These are phyloP conservation scores for Pythium chondricola DNA, from an alignment of 352 stramenopile species.

Conservation along the genomic window DNA sequence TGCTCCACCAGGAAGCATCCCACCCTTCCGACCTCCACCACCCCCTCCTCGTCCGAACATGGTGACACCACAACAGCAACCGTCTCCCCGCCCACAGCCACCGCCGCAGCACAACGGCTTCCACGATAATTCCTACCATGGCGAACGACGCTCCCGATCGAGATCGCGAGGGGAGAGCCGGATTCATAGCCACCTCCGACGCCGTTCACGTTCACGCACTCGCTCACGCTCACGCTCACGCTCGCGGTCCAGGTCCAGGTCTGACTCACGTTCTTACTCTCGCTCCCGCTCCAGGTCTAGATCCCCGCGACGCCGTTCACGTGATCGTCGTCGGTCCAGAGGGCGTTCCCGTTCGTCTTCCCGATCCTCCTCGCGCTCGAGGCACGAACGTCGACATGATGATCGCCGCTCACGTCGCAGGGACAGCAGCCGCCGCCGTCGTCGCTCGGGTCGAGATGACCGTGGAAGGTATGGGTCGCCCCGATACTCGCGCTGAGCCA, in stretches of 20 bases:
- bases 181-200: slow-evolving; percentile 11
- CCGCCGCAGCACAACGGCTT: not conserved
- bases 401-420: not conserved
- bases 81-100: slow-evolving; percentile 6
- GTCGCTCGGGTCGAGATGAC: too few relatives aligned
- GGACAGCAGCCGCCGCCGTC: slow-evolving; percentile 12
- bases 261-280: slow-evolving; percentile 21
- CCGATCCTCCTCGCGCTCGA: slow-evolving; percentile 22
- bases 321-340: too few relatives aligned
- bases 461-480: too few relatives aligned
- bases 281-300: slow-evolving; percentile 35
- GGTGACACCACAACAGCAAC: not conserved
- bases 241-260: slow-evolving; percentile 6
- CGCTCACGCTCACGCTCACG: slow-evolving; percentile 11
- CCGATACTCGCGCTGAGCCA: too few relatives aligned
- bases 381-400: slow-evolving; percentile 1
- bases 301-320: slow-evolving; percentile 12
- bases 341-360: slow-evolving; percentile 25
- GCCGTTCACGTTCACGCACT: slow-evolving; percentile 26
- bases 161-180: not conserved
- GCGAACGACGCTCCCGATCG: not conserved
- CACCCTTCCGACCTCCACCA: slow-evolving; percentile 9
- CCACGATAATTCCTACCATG: not conserved
- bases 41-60: slow-evolving; percentile 8
- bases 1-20: slow-evolving; percentile 2